Percentiles rank a stretch among this genome's conserved stretches.
Evolutionary conservation across 2,329 filamentous ascomycete genomes (phyloP).

Genomic region (Stagonosporopsis cucurbitacearum): DNA sequence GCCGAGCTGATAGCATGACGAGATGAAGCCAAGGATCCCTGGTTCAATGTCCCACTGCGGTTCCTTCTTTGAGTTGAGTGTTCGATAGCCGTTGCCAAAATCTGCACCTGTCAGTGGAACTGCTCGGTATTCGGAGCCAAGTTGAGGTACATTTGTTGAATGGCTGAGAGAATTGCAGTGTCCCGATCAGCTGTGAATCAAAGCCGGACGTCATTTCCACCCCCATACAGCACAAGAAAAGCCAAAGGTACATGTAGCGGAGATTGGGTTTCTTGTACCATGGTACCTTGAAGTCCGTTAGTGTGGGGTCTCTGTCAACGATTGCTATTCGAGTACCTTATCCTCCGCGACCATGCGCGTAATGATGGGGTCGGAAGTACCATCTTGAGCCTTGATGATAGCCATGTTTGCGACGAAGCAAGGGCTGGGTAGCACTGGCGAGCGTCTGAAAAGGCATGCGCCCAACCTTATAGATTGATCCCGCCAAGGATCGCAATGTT

Average conservation of each 20-base stretch:
- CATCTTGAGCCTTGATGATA: constrained; percentile 32
- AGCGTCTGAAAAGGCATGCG: constrained; percentile 17
- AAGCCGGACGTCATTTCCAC: constrained; percentile 50
- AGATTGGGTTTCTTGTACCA: constrained; percentile 54
- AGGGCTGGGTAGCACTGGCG: constrained; percentile 19
- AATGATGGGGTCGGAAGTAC: constrained; percentile 51
- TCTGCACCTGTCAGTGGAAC: constrained; percentile 27
- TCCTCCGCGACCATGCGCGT: constrained; percentile 53
- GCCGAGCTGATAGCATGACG: constrained; percentile 45
- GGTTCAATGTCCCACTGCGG: constrained; percentile 32
- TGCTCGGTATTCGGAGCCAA: too few species aligned
- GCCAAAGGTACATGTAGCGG: constrained; percentile 47
- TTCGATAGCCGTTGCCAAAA: constrained; percentile 39
- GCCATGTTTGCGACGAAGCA: constrained; percentile 33
- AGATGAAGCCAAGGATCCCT: constrained; percentile 43
- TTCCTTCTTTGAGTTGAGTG: constrained; percentile 15
- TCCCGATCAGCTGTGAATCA: constrained; percentile 48
- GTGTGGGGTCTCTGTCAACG: neutral
- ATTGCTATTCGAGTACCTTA: constrained; percentile 19
- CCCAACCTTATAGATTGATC: constrained; percentile 33
- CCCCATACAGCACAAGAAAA: constrained; percentile 48
- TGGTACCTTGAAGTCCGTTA: constrained; percentile 29
- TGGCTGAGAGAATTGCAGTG: constrained; percentile 42
- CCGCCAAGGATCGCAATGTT: constrained; percentile 4
- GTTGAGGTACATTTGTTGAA: constrained; percentile 44